These are phyloP conservation scores for Alternaria sp. DNA, from an alignment of 2,329 filamentous ascomycete genomes.

Conservation along the genomic window DNA sequence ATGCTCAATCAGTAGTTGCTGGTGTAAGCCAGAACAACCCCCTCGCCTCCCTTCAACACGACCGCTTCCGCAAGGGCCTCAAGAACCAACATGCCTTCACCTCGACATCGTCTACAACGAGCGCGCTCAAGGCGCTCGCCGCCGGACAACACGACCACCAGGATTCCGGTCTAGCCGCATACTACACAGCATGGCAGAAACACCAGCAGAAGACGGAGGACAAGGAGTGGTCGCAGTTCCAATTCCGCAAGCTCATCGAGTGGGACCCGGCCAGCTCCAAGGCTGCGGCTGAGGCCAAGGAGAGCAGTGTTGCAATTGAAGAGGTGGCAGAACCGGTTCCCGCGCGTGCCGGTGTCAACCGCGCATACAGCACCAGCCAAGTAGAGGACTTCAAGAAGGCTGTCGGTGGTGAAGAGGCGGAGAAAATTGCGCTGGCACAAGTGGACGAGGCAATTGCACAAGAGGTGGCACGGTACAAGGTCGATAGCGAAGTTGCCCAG, in stretches of 20 bases:
- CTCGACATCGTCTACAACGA: slow-evolving; percentile 44
- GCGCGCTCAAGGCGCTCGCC: slow-evolving; percentile 43
- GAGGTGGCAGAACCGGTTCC: slow-evolving; percentile 38
- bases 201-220: slow-evolving; percentile 69
- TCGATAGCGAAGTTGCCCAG: slow-evolving; percentile 51
- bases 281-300: slow-evolving; percentile 47
- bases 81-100: slow-evolving; percentile 81
- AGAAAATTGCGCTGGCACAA: slow-evolving; percentile 71
- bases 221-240: slow-evolving; percentile 89
- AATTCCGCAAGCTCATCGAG: slow-evolving; percentile 86
- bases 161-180: slow-evolving; percentile 76
- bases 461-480: slow-evolving; percentile 71
- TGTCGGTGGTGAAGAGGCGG: slow-evolving; percentile 55
- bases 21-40: slow-evolving; percentile 70
- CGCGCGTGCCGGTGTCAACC: slow-evolving; percentile 48
- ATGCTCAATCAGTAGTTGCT: slow-evolving; percentile 96
- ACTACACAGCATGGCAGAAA: slow-evolving; percentile 89
- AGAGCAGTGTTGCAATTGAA: slow-evolving; percentile 39
- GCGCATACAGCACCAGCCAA: slow-evolving; percentile 60
- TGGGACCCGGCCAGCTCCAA: slow-evolving; percentile 70
- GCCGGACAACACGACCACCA: slow-evolving; percentile 39
- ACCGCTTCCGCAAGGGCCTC: slow-evolving; percentile 56
- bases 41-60: slow-evolving; percentile 58
- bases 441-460: slow-evolving; percentile 84
- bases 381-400: slow-evolving; percentile 67